A percentile compares a stretch with the other conserved stretches of the same genome.
Evolutionary conservation across 2,329 filamentous ascomycete genomes (phyloP).

Genomic region (Dichotomopilus funicola): DNA sequence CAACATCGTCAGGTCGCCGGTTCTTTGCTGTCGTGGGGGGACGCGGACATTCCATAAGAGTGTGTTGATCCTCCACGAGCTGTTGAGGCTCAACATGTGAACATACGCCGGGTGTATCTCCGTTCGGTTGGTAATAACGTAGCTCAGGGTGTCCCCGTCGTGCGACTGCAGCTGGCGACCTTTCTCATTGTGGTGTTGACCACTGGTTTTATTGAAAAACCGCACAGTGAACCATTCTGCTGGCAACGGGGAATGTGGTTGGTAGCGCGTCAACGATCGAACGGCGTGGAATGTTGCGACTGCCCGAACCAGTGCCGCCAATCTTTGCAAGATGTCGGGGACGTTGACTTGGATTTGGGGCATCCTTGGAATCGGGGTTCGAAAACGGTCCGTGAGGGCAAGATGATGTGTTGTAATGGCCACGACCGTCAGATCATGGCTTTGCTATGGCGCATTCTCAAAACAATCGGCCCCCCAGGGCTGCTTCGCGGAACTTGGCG

Average conservation of each 20-base stretch:
- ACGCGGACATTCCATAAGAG: slow-evolving; percentile 16
- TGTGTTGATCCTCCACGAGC: slow-evolving; percentile 13
- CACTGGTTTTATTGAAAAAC: slow-evolving; percentile 11
- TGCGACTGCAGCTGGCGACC: not conserved
- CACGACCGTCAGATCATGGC: not conserved
- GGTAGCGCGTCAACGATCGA: slow-evolving; percentile 6
- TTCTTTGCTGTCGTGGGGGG: slow-evolving; percentile 3
- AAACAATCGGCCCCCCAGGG: not conserved
- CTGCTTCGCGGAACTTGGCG: not conserved
- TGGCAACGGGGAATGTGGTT: slow-evolving; percentile 8
- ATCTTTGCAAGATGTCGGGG: not conserved
- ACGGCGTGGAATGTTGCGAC: slow-evolving; percentile 7
- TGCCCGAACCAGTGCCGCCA: slow-evolving; percentile 1
- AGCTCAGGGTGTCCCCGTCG: slow-evolving; percentile 11
- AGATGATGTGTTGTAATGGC: not conserved
- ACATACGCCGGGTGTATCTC: slow-evolving; percentile 5
- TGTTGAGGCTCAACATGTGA: slow-evolving; percentile 18
- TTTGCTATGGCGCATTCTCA: slow-evolving; percentile 2
- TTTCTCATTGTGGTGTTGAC: not conserved
- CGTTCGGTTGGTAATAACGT: slow-evolving; percentile 10
- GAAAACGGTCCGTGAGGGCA: not conserved
- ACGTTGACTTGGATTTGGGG: not conserved
- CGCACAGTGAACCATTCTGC: slow-evolving; percentile 16
- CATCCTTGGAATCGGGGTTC: slow-evolving; percentile 1
- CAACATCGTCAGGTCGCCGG: slow-evolving; percentile 9